Conservation (phyloP, 257 asterid species). For the Salvia hispanica region DNA sequence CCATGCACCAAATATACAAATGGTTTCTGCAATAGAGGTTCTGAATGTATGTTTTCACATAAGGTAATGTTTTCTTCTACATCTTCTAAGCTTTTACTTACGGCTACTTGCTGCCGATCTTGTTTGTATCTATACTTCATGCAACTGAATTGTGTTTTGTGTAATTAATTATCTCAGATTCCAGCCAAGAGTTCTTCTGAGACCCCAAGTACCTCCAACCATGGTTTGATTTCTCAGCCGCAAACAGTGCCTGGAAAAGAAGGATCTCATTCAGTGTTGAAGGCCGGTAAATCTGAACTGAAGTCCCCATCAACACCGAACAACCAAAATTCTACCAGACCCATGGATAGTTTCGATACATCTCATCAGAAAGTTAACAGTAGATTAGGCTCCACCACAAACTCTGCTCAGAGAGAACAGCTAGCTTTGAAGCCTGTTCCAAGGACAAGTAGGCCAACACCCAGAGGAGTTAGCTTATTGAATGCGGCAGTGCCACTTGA, state of each 20-base stretch:
- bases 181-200: slow-evolving; percentile 34
- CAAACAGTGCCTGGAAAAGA: slow-evolving; percentile 39
- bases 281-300: slow-evolving; percentile 38
- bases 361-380: slow-evolving; percentile 39
- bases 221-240: slow-evolving; percentile 42
- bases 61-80: slow-evolving; percentile 51
- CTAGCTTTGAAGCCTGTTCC: slow-evolving; percentile 34
- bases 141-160: slow-evolving; percentile 25
- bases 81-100: slow-evolving; percentile 12
- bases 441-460: slow-evolving; percentile 43
- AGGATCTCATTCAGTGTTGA: slow-evolving; percentile 36
- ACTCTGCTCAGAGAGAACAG: slow-evolving; percentile 40
- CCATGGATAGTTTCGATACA: slow-evolving; percentile 29
- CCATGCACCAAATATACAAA: slow-evolving; percentile 67
- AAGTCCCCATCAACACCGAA: slow-evolving; percentile 41
- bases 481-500: slow-evolving; percentile 38
- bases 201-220: slow-evolving; percentile 48
- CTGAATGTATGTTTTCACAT: slow-evolving; percentile 84
- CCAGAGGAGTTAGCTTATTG: slow-evolving; percentile 63
- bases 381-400: slow-evolving; percentile 33
- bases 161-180: slow-evolving; percentile 43
- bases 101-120: slow-evolving; percentile 16
- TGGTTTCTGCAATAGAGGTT: slow-evolving; percentile 84
- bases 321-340: slow-evolving; percentile 41
- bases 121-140: slow-evolving; percentile 14